Evolutionary conservation across 352 stramenopile genomes (phyloP).

Genomic region (Phytophthora macrochlamydospora): DNA sequence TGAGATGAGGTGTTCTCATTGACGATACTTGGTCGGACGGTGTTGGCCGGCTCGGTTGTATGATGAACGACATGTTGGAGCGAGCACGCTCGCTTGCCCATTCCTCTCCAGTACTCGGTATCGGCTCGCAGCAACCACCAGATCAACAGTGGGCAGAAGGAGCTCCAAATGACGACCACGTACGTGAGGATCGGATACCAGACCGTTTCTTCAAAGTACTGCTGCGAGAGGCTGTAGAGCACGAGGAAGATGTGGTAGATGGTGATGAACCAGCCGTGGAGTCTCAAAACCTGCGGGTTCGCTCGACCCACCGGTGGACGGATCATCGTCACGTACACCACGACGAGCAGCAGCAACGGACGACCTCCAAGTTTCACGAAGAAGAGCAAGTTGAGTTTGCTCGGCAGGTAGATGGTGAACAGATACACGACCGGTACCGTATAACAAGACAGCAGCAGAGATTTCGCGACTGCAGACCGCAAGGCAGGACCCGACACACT

Average conservation of each 20-base stretch:
- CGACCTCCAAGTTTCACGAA: conserved; percentile 23
- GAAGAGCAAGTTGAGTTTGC: conserved; percentile 8
- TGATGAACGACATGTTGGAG: conserved; percentile 19
- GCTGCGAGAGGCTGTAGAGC: conserved; percentile 10
- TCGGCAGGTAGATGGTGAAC: conserved; percentile 5
- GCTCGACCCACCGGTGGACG: conserved; percentile 25
- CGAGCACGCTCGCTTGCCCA: conserved; percentile 33
- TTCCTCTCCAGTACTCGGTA: conserved; percentile 46
- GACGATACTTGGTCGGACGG: conserved; percentile 16
- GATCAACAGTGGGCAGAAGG: conserved; percentile 37
- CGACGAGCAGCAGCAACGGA: conserved; percentile 24
- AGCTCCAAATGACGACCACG: conserved; percentile 26
- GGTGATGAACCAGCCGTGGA: conserved; percentile 36
- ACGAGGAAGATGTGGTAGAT: conserved; percentile 29
- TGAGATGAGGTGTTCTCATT: conserved; percentile 44
- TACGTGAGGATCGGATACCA: conserved; percentile 23
- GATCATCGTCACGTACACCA: conserved; percentile 34
- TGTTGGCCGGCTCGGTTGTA: neutral
- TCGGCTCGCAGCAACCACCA: conserved; percentile 51
- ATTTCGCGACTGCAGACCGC: conserved; percentile 28
- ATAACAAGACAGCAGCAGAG: conserved; percentile 41
- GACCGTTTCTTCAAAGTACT: conserved; percentile 5
- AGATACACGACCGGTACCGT: conserved; percentile 41
- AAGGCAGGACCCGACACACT: conserved; percentile 54
- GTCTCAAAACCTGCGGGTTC: conserved; percentile 20